Evolutionary conservation across 2,329 filamentous ascomycete species (phyloP), one percentile per base, ranked within the genome.

Genomic region (Immersiporthe knoxdaviesiana): DNA sequence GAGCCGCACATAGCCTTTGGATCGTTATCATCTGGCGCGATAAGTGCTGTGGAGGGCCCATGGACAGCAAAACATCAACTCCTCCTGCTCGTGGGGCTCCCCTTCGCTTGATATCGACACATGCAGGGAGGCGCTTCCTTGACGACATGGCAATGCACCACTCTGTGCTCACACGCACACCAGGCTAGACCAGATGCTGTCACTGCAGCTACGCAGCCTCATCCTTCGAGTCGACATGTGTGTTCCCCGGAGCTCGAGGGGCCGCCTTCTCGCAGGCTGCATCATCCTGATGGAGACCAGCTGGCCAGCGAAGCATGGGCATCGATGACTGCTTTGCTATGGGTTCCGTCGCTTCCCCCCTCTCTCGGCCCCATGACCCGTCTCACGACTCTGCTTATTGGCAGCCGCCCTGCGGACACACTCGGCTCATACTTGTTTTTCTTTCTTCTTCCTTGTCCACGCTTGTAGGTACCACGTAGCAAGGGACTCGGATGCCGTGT

Each of bases 131-230:
- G 52, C 12, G 5, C 52, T 30, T 60, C 58, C 30, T 39, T 37
- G 52, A 54, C 58, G 58, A 12, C 18, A 21, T 60, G 58, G 32
- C 30, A 59, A 59, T 59, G 16, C 56, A 59, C 4, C 30, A n/a
- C 18, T 18, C 35, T 59, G 16, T 32, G 18, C 27, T n/a, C n/a
- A 10, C 27, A 30, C 6, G 16, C 16, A 35, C 58, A 60, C 16
- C 21, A 35, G 4, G 32, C n/a, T 68, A 68, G 56, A 44, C 41
- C 24, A 52, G 32, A 65, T 66, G 69, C 64, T 67, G 69, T 71
- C 69, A 69, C 64, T 71, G 67, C 70, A 67, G 67, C 63, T 58
- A 47, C 61, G 65, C 39, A 61, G 58, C 37, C 30, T 64, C 68
- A 70, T 65, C 68, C 68, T 68, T 47, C 62, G 66, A 54, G 41